Conservation (phyloP, 164 flowering plant genomes). For the Aristolochia fimbriata region DNA sequence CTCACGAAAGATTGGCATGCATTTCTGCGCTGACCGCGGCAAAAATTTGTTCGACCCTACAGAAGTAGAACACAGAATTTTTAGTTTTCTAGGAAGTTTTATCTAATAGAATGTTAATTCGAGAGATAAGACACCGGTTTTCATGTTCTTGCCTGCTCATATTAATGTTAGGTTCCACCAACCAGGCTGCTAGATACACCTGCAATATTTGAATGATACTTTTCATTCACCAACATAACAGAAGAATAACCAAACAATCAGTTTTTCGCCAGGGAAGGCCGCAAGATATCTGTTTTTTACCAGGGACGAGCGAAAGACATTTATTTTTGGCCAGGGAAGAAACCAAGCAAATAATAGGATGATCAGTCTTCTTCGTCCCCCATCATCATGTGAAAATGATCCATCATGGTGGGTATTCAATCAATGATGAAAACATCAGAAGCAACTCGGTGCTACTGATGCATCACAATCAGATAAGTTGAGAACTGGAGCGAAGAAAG, state of each 20-base stretch:
- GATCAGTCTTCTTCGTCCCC: no score
- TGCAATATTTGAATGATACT: not conserved
- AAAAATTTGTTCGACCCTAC: slow-evolving; percentile 54
- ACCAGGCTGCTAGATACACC: not conserved
- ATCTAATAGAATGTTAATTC: not conserved
- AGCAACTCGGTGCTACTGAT: no score
- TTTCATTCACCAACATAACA: not conserved
- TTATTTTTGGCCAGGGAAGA: no score
- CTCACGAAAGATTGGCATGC: slow-evolving; percentile 32
- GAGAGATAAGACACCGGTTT: not conserved
- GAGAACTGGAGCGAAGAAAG: no score
- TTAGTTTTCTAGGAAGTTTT: not conserved
- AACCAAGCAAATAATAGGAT: no score
- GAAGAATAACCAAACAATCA: not conserved
- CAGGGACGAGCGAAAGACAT: no score
- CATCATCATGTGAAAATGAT: no score
- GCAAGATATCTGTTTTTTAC: no score
- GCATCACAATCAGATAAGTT: no score
- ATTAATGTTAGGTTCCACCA: not conserved
- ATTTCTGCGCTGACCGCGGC: slow-evolving; percentile 44
- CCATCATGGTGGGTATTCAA: no score
- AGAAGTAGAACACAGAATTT: not conserved
- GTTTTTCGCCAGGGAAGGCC: no score
- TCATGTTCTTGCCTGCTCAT: not conserved
- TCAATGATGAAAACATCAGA: no score